These are phyloP conservation scores for Solanum habrochaites DNA, from an alignment of 257 asterid species.

Conservation along the genomic window DNA sequence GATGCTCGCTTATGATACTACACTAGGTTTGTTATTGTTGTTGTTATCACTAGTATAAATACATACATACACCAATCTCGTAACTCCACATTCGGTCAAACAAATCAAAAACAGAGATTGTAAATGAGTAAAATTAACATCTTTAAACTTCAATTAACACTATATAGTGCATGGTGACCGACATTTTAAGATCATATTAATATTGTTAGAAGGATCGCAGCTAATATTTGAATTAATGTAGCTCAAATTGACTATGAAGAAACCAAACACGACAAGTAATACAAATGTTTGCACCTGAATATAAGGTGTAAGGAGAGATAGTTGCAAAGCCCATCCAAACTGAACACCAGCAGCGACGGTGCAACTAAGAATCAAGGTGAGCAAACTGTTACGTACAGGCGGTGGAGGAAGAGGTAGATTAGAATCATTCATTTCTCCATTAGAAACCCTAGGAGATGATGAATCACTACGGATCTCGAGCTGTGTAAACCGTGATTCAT, in stretches of 20 bases:
- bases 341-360: constrained; percentile 99
- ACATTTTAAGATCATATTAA: background rate
- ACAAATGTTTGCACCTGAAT: constrained; percentile 49
- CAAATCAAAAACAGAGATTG: background rate
- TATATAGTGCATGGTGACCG: background rate
- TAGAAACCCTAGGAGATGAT: constrained; percentile 23
- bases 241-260: too few relatives aligned
- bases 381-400: constrained; percentile 36
- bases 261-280: too few relatives aligned
- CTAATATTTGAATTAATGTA: too few relatives aligned
- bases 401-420: constrained; percentile 6
- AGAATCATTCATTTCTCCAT: constrained; percentile 23
- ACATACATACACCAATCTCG: background rate
- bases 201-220: background rate
- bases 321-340: constrained; percentile 99
- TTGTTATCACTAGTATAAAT: background rate
- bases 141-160: background rate
- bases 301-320: constrained; percentile 95
- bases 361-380: constrained; percentile 69
- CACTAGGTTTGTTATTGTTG: background rate
- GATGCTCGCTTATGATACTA: background rate
- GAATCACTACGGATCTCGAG: constrained; percentile 25
- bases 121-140: background rate
- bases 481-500: constrained; percentile 21
- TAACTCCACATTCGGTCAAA: background rate